A percentile compares a stretch with the other conserved stretches of the same genome.
phyloP scores from a whole-genome alignment of 1,284 basidiomycete genomes.

The Sporisorium reilianum region DNA sequence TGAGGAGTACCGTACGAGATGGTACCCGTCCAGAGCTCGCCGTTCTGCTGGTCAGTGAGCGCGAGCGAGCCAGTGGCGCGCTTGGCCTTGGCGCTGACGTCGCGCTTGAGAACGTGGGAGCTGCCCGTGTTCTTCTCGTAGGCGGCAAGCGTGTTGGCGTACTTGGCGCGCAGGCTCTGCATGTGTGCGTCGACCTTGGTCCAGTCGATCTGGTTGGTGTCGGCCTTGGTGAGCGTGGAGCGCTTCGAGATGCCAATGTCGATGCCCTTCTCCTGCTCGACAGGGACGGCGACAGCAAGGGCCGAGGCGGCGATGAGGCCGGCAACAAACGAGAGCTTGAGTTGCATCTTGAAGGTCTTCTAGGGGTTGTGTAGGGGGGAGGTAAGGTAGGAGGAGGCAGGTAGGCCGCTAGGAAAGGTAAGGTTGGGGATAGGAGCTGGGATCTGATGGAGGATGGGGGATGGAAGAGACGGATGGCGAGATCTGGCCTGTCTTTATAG shows the following conservation, averaged over 20 bases:
- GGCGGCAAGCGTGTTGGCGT: constrained; percentile 44
- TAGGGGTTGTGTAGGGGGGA: neutral
- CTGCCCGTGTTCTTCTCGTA: constrained; percentile 62
- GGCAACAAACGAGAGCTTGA: constrained; percentile 56
- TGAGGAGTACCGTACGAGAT: constrained; percentile 61
- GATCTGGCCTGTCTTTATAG: constrained; percentile 31
- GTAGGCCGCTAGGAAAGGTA: neutral
- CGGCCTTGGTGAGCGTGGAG: constrained; percentile 31
- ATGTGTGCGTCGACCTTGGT: constrained; percentile 55
- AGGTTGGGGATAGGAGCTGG: constrained; percentile 7
- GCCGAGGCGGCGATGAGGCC: constrained; percentile 53
- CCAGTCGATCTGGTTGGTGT: constrained; percentile 51
- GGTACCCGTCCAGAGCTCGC: constrained; percentile 64
- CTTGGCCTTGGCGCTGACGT: constrained; percentile 40
- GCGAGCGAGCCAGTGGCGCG: constrained; percentile 53
- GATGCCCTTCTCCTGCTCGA: constrained; percentile 46
- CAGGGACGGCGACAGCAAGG: constrained; percentile 47
- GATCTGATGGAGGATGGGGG: constrained; percentile 2
- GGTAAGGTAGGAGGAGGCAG: constrained; percentile 4
- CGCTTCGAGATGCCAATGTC: constrained; percentile 54
- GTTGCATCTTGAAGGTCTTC: constrained; percentile 50
- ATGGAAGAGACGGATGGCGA: neutral
- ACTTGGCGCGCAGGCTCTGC: constrained; percentile 48
- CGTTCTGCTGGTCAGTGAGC: constrained; percentile 53
- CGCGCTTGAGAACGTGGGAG: constrained; percentile 47